Conservation (phyloP, 1,284 basidiomycete genomes). For the Irpex sp. region DNA sequence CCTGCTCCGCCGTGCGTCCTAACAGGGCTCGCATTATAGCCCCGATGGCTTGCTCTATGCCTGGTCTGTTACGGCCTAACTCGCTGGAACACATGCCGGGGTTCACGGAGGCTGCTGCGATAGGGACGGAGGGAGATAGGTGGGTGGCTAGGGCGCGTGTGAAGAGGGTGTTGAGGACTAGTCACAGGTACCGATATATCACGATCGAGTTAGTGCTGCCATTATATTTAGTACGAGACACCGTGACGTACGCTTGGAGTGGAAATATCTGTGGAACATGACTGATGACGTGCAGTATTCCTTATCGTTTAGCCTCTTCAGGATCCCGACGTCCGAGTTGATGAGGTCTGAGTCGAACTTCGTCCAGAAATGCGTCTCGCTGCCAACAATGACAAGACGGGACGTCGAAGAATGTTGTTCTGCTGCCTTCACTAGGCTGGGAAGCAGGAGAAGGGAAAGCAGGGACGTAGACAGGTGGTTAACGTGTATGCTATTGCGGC, state of each 20-base stretch:
- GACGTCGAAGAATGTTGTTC: conserved; percentile 10
- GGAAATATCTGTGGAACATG: neutral
- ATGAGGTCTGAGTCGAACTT: conserved; percentile 14
- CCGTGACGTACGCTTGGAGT: neutral
- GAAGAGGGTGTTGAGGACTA: conserved; percentile 1
- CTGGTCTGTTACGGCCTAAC: neutral
- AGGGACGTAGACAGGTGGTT: conserved; percentile 25
- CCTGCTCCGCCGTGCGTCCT: conserved; percentile 2
- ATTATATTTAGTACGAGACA: neutral
- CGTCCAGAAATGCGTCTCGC: conserved; percentile 21
- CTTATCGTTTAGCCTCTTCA: conserved; percentile 26
- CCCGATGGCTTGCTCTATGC: neutral
- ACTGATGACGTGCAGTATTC: conserved; percentile 20
- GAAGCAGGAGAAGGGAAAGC: conserved; percentile 23
- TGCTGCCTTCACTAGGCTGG: conserved; percentile 17
- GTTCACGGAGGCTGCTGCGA: neutral
- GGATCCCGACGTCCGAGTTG: conserved; percentile 19
- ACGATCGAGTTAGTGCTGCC: no score
- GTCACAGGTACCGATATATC: no score
- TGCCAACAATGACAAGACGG: conserved; percentile 23
- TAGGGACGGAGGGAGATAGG: neutral
- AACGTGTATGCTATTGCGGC: conserved; percentile 21
- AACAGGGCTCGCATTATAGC: neutral
- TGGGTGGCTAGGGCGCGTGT: neutral
- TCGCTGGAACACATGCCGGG: neutral